A percentile compares a stretch with the other conserved stretches of the same genome.
Conservation (phyloP, 176 grass and related monocot genomes). For the Cenchrus purpureus region DNA sequence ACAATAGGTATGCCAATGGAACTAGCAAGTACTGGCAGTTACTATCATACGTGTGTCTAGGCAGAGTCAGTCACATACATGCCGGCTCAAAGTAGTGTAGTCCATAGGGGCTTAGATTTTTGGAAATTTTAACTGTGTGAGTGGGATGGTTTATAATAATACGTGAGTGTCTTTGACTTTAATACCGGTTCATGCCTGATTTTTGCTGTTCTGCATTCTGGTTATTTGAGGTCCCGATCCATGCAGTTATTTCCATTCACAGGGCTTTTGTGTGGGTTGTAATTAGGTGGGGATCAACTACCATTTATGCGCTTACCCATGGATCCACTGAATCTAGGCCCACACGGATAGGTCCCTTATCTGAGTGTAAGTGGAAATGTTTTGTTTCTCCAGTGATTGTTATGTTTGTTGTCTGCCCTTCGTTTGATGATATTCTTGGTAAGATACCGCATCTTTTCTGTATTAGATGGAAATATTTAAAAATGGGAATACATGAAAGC, state of each 20-base stretch:
- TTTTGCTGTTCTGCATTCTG: constrained; percentile 2
- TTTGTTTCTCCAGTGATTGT: neutral
- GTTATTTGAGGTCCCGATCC: neutral
- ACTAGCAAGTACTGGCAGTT: neutral
- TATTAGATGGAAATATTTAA: neutral
- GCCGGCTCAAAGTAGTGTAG: neutral
- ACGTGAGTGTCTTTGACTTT: neutral
- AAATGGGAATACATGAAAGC: neutral
- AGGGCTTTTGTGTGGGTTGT: neutral
- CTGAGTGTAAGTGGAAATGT: neutral
- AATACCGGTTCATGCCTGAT: neutral
- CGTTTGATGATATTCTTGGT: constrained; percentile 4
- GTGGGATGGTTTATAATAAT: neutral
- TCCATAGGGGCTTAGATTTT: neutral
- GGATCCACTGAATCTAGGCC: neutral
- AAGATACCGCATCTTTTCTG: neutral
- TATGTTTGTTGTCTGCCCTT: neutral
- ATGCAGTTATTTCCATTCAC: neutral
- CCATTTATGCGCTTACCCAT: constrained; percentile 3
- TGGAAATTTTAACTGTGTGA: neutral
- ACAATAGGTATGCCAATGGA: neutral
- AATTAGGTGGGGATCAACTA: neutral
- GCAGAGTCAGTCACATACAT: neutral
- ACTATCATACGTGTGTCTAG: neutral
- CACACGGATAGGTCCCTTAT: neutral